phyloP scores from a whole-genome alignment of 352 stramenopile genomes.

The Phytophthora agathidicida region DNA sequence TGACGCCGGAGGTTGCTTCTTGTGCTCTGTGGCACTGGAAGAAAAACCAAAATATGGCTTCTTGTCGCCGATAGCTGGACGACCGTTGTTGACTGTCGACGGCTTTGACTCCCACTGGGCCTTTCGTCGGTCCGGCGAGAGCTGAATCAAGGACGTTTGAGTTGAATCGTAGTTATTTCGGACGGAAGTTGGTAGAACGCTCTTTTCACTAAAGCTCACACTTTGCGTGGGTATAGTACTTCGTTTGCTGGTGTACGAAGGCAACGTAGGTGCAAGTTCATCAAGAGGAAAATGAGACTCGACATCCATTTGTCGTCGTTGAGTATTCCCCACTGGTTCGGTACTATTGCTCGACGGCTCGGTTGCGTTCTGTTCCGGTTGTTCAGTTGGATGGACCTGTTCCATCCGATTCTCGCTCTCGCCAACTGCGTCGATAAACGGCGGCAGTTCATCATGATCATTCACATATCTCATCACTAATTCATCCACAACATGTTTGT shows the following conservation, averaged over 20 bases:
- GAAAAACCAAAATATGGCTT: slow-evolving; percentile 24
- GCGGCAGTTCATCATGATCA: slow-evolving; percentile 58
- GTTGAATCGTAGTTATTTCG: background rate
- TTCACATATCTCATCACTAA: slow-evolving; percentile 60
- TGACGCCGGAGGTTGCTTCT: slow-evolving; percentile 2
- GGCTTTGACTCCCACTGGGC: slow-evolving; percentile 34
- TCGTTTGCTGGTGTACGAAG: slow-evolving; percentile 8
- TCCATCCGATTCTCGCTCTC: slow-evolving; percentile 20
- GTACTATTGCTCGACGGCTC: slow-evolving; percentile 13
- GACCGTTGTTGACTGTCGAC: background rate
- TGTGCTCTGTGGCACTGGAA: slow-evolving; percentile 4
- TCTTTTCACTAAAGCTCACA: background rate
- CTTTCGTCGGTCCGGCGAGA: slow-evolving; percentile 25
- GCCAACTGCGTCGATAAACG: slow-evolving; percentile 56
- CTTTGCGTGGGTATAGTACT: background rate
- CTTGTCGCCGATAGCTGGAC: slow-evolving; percentile 12
- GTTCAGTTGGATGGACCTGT: slow-evolving; percentile 17
- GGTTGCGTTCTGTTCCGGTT: slow-evolving; percentile 39
- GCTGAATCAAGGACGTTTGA: slow-evolving; percentile 1
- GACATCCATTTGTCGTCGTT: slow-evolving; percentile 14
- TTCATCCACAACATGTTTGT: slow-evolving; percentile 66
- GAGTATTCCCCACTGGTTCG: slow-evolving; percentile 11
- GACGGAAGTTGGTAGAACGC: background rate
- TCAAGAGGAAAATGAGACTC: slow-evolving; percentile 32
- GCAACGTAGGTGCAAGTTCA: slow-evolving; percentile 32